Base-by-base conservation (phyloP, 2,329 filamentous ascomycete species). In the Arthrobotrys conoides region DNA sequence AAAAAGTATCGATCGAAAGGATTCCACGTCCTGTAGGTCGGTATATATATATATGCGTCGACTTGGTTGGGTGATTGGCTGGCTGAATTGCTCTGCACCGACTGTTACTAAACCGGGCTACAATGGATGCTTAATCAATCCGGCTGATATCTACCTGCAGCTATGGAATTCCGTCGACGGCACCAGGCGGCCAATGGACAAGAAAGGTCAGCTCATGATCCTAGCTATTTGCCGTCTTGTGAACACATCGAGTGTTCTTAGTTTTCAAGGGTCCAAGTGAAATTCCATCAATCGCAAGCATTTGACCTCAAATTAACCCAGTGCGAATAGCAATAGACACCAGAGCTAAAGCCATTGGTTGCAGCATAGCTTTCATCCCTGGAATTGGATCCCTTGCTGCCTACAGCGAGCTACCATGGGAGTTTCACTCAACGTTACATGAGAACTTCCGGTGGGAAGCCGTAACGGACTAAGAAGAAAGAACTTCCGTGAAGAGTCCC, bases 141-240 rank as follows among this genome's bases (percentile, higher is more conserved):
- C 75, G 68, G 75, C 75, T 68, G 68, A 78, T 72, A 16, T 55
- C 63, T 59, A 78, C 68, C 64, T 78, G 68, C 75, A 78, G 61
- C 53, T 63, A 24, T 53, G 9, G 24, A 41, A 57, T 33, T 48
- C 64, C 64, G 55, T 71, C 38, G 75, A 78, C 75, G 68, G 75
- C 68, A 38, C 67, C 66, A 49, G 65, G 20, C 66, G 72, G 66
- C 66, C 72, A 59, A 70, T 72, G 44, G 27, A 38, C 27, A 55
- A 6, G 65, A 33, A 49, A 44, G 8, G 55, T 41, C 55, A 61
- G 44, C 33, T 46, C 48, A 53, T 53, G 30, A 67, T 51, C 46
- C 63, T 24, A 38, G 41, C 18, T 41, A 24, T 27, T 67, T 41
- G 46, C 66, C 59, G 57, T 71, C 72, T 66, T 65, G 48, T 44